A percentile compares a stretch with the other conserved stretches of the same genome.
phyloP scores from a whole-genome alignment of 139 green algal species.

The Edaphochlamys debaryana region DNA sequence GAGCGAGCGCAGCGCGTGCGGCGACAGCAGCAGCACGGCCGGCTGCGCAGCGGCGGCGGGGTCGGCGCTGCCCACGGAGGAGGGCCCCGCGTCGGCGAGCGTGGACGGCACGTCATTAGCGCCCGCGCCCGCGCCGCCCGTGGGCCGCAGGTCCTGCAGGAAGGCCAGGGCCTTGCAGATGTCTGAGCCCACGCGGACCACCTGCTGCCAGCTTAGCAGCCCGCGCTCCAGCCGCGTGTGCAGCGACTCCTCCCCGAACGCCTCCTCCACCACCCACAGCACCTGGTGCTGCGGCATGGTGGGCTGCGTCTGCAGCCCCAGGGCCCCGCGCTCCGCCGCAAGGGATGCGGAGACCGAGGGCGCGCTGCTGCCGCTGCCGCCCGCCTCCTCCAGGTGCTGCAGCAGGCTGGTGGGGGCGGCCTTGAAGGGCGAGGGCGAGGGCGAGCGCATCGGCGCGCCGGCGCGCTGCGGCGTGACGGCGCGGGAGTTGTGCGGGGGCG shows the following conservation, averaged over 20 bases:
- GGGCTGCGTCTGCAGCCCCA: neutral
- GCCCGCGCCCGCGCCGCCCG: neutral
- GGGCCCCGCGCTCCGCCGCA: neutral
- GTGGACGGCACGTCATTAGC: constrained; percentile 2
- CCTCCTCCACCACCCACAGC: constrained; percentile 72
- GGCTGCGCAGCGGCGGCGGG: neutral
- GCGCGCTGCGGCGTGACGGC: constrained; percentile 23
- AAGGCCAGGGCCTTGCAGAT: constrained; percentile 62
- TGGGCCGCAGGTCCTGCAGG: constrained; percentile 57
- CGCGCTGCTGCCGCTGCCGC: neutral
- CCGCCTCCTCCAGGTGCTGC: neutral
- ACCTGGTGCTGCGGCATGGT: constrained; percentile 15
- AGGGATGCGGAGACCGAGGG: neutral
- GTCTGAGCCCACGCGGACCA: constrained; percentile 53
- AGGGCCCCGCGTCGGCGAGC: neutral
- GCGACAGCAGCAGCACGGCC: constrained; percentile 43
- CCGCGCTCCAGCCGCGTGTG: constrained; percentile 56
- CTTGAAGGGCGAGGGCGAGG: constrained; percentile 14
- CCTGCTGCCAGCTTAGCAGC: constrained; percentile 70
- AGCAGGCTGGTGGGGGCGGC: neutral
- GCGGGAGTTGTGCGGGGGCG: constrained; percentile 5
- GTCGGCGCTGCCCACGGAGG: neutral
- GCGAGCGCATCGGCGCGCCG: neutral
- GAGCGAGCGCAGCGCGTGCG: constrained; percentile 52
- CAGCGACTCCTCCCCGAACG: constrained; percentile 62